Base-by-base conservation (phyloP, 176 grass and related monocot species). In the Puya raimondii region DNA sequence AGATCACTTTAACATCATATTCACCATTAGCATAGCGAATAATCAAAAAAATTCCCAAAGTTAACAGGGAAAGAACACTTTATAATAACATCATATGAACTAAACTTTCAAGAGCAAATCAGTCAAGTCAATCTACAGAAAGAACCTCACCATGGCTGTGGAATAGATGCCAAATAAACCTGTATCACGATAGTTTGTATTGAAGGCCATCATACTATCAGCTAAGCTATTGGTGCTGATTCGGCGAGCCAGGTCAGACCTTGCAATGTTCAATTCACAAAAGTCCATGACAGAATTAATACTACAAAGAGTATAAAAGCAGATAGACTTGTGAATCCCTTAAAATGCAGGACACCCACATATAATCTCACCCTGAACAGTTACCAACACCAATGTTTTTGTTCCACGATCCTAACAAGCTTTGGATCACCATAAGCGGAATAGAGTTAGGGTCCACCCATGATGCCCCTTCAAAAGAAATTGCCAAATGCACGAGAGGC, bases 391-490 rank as follows among this genome's bases (percentile, higher is more conserved):
- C 84, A 49, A 80, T 26, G 15, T 25, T 91, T 69, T 74, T 90
- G 66, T 88, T 84, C 94, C 94, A 99, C 79, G 82, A 78, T 70
- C 94, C 89, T 70, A 99, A 67, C 78, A 99, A 82, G 71, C 89
- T 90, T 77, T 93, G 94, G 67, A 92, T 77, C 72, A 99, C 89
- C 89, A 99, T 99, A 79, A 99, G 87, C 68, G 94, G 82, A 78
- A 99, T 99, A 68, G 94, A 93, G 12, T 68, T 85, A 68, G 87
- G 82, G 63, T 99, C 75, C 81, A 73, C 84, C 94, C 94, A 99
- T 65, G 88, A 84, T 56, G 84, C 68, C 21, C 94, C 94, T 73
- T 93, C 81, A 79, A 99, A 90, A 81, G 94, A 87, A 74, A 99
- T 64, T 79, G 89, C 94, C 80, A 99, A 73, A 48, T 93, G 87